phyloP scores from a whole-genome alignment of 805 yeast genomes.

The Dipodascus albidus region DNA sequence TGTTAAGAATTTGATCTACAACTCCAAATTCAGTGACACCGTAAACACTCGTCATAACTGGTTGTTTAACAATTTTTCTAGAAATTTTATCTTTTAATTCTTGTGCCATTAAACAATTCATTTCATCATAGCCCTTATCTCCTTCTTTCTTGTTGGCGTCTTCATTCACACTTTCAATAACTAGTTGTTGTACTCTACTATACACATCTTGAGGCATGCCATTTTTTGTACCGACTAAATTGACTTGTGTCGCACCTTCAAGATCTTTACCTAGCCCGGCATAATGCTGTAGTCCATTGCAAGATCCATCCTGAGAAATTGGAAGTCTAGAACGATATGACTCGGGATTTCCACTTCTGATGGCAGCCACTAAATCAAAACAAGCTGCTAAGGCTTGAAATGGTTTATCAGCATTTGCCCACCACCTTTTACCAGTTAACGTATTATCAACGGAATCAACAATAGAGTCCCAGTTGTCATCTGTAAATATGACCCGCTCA shows the following conservation, averaged over 20 bases:
- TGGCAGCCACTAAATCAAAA: constrained; percentile 40
- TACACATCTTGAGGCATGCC: constrained; percentile 49
- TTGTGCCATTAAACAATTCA: constrained; percentile 19
- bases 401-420: constrained; percentile 49
- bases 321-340: constrained; percentile 40
- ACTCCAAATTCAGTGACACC: constrained; percentile 96
- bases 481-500: constrained; percentile 39
- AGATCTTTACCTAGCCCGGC: constrained; percentile 62
- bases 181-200: constrained; percentile 42
- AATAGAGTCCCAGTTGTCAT: constrained; percentile 34
- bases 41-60: constrained; percentile 96
- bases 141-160: constrained; percentile 28
- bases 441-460: constrained; percentile 39
- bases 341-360: constrained; percentile 36
- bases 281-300: constrained; percentile 59
- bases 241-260: constrained; percentile 55
- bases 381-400: constrained; percentile 53
- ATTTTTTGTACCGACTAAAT: constrained; percentile 39
- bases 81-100: constrained; percentile 50
- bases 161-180: constrained; percentile 31
- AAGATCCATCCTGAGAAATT: constrained; percentile 57
- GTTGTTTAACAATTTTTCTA: constrained; percentile 88
- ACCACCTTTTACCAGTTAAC: constrained; percentile 36
- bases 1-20: constrained; percentile 72
- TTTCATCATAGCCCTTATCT: background rate